These are phyloP conservation scores for Russula virescens DNA, from an alignment of 768 basidiomycete genomes.

Conservation along the genomic window DNA sequence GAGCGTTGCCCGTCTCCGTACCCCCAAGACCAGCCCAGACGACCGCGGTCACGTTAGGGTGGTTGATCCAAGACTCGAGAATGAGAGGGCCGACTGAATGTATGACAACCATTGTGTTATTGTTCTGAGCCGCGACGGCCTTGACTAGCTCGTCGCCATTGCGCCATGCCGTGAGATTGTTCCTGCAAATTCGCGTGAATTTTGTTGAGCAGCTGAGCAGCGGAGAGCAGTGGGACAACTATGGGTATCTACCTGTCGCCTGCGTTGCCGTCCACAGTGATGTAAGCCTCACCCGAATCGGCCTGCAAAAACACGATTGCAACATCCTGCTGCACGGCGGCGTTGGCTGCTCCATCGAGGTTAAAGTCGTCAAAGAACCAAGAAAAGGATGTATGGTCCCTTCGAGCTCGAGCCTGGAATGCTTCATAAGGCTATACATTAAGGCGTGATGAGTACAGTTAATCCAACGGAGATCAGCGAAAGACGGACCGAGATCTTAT, in stretches of 20 bases:
- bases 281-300: constrained; percentile 41
- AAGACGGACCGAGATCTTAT: constrained; percentile 61
- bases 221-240: constrained; percentile 22
- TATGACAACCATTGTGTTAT: constrained; percentile 75
- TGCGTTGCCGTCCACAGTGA: constrained; percentile 51
- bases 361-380: constrained; percentile 73
- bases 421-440: constrained; percentile 63
- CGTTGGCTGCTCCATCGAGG: constrained; percentile 38
- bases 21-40: constrained; percentile 53
- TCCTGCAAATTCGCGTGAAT: background rate
- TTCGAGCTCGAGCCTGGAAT: constrained; percentile 64
- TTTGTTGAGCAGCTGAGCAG: too few species aligned
- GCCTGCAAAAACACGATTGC: constrained; percentile 46
- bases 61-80: constrained; percentile 64
- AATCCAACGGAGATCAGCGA: background rate
- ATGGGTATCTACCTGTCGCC: constrained; percentile 45
- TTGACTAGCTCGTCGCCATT: constrained; percentile 38
- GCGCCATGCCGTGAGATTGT: constrained; percentile 38
- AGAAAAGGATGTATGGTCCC: constrained; percentile 57
- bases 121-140: constrained; percentile 59
- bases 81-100: constrained; percentile 72
- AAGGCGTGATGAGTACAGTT: background rate
- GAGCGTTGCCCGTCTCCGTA: constrained; percentile 58
- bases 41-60: constrained; percentile 67
- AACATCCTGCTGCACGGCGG: constrained; percentile 42